Evolutionary conservation across 345 rosid species (phyloP).

Genomic region (Physaria fendleri): DNA sequence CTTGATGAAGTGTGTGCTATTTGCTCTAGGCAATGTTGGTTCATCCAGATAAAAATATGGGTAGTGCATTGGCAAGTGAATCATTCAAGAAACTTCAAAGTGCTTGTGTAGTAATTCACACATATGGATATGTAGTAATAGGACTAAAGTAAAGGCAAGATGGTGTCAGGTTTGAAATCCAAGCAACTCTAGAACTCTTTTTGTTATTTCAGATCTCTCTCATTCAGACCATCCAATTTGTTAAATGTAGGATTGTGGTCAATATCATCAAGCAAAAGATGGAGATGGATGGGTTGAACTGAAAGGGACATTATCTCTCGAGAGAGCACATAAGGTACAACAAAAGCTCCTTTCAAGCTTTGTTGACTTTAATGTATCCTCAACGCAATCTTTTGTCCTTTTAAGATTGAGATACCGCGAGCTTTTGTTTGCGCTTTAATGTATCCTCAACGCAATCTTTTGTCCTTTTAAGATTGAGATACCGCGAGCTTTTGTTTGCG

Average conservation of each 20-base stretch:
- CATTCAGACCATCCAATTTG: too few species aligned
- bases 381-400: background rate
- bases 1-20: too few species aligned
- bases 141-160: conserved; percentile 86
- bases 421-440: too few species aligned
- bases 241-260: conserved; percentile 76
- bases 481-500: conserved; percentile 98
- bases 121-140: too few species aligned
- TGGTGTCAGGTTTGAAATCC: conserved; percentile 85
- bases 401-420: conserved; percentile 84
- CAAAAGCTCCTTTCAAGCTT: background rate
- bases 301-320: conserved; percentile 81
- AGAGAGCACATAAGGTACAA: conserved; percentile 67
- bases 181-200: background rate
- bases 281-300: conserved; percentile 99
- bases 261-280: conserved; percentile 96
- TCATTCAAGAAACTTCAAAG: too few species aligned
- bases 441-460: too few species aligned
- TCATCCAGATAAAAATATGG: too few species aligned
- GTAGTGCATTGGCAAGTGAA: too few species aligned
- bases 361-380: too few species aligned
- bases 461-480: too few species aligned
- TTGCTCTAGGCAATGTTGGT: too few species aligned
- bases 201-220: background rate
- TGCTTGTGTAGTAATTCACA: too few species aligned